phyloP scores from a whole-genome alignment of 768 basidiomycete species.

The Tylopilus cervinicoccineus region DNA sequence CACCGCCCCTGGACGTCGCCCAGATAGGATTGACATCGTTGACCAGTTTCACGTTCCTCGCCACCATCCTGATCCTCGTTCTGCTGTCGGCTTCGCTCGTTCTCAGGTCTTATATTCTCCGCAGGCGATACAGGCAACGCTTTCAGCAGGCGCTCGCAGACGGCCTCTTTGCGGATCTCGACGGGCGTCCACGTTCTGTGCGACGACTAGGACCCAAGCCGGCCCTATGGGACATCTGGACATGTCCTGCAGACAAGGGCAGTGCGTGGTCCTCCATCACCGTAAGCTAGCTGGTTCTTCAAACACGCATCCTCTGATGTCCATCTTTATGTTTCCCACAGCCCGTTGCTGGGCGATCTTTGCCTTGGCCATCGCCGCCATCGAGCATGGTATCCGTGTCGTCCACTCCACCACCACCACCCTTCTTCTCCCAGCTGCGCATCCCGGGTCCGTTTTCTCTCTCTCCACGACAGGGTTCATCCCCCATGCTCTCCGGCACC shows the following conservation, averaged over 20 bases:
- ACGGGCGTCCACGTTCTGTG: slow-evolving; percentile 5
- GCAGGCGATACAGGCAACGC: slow-evolving; percentile 52
- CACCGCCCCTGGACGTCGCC: slow-evolving; percentile 9
- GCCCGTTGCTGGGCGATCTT: slow-evolving; percentile 16
- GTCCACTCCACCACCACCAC: background rate
- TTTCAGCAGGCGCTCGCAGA: slow-evolving; percentile 51
- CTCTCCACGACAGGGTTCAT: background rate
- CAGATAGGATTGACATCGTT: background rate
- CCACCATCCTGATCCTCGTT: slow-evolving; percentile 65
- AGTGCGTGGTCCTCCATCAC: slow-evolving; percentile 13
- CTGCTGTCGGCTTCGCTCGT: slow-evolving; percentile 62
- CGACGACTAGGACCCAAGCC: slow-evolving; percentile 12
- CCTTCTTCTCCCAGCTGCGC: slow-evolving; percentile 11
- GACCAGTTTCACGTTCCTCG: slow-evolving; percentile 65
- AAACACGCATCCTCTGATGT: background rate
- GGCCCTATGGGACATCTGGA: slow-evolving; percentile 17
- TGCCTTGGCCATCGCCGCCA: slow-evolving; percentile 1
- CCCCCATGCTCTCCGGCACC: background rate
- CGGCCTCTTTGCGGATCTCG: slow-evolving; percentile 38
- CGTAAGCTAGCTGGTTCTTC: slow-evolving; percentile 1
- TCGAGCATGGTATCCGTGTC: background rate
- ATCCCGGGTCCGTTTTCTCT: background rate
- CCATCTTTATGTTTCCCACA: slow-evolving; percentile 1
- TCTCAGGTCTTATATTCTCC: slow-evolving; percentile 56
- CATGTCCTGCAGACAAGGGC: background rate